Evolutionary conservation across 2,329 filamentous ascomycete genomes (phyloP).

Genomic region (Ophiosphaerella narmari): DNA sequence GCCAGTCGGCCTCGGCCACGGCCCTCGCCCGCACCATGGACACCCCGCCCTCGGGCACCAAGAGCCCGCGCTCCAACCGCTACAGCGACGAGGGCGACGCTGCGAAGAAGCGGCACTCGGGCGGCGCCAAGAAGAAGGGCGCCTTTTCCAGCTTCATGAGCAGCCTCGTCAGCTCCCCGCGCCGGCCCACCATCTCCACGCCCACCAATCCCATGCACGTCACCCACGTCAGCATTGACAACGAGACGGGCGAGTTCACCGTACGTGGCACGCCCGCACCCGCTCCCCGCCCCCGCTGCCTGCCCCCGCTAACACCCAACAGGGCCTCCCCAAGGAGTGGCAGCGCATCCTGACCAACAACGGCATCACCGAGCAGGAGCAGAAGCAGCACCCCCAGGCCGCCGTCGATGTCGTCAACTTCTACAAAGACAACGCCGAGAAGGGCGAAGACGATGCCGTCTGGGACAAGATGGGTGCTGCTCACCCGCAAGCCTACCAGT

Average conservation of each 20-base stretch:
- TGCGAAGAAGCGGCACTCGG: constrained; percentile 37
- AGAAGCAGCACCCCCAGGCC: constrained; percentile 92
- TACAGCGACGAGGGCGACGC: constrained; percentile 45
- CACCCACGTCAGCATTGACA: constrained; percentile 97
- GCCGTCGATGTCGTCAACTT: constrained; percentile 96
- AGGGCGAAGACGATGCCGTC: constrained; percentile 79
- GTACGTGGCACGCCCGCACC: constrained; percentile 55
- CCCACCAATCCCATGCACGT: constrained; percentile 98
- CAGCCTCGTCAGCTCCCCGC: constrained; percentile 65
- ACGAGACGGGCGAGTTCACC: constrained; percentile 93
- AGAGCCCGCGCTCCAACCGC: constrained; percentile 44
- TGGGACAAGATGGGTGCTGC: constrained; percentile 97
- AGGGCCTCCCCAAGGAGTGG: constrained; percentile 98
- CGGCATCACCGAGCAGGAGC: constrained; percentile 94
- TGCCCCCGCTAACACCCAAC: constrained; percentile 2
- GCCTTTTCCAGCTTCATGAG: constrained; percentile 48
- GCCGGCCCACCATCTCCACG: constrained; percentile 92
- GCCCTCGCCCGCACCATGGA: constrained; percentile 53
- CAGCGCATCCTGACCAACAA: constrained; percentile 93
- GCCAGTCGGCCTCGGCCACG: constrained; percentile 50
- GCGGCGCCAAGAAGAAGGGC: constrained; percentile 48
- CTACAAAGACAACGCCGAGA: constrained; percentile 91
- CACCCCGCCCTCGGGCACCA: constrained; percentile 42
- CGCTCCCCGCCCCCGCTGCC: constrained; percentile 24
- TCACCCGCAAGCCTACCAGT: constrained; percentile 59